Evolutionary conservation across 2,329 filamentous ascomycete species (phyloP), one percentile per base, ranked within the genome.

Genomic region (Stagonosporopsis rhizophila): DNA sequence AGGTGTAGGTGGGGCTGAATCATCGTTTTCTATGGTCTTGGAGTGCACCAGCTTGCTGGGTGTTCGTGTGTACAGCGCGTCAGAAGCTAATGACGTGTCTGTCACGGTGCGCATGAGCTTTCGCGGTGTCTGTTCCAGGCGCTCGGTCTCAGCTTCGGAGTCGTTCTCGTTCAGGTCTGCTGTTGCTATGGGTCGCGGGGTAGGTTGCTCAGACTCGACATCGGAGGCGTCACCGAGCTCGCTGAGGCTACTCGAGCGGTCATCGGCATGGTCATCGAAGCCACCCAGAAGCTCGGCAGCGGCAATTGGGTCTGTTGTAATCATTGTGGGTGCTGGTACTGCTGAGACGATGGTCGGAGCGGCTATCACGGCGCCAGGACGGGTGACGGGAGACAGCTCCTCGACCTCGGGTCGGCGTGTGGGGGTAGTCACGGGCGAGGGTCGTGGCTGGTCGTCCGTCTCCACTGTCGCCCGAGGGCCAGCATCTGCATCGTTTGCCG

Each of bases 131-230:
- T 90, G 88, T 71, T 95, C 95, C 58, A 99, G 83, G 56, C 95
- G 88, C 78, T 97, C 93, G 1, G 94, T 98, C 78, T 97, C 94
- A 30, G 94, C 94, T 77, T 98, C 94, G 3, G 93, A 89, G 67
- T 90, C 87, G 52, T 84, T 83, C 48, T 88, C 85, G 28, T 89
- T 74, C 44, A 74, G 45, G 45, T 75, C 67, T 1, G 41, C 40
- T 34, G 54, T 46, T 40, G 64, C 64, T 23, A 55, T 45, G 22
- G 61, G 50, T 15, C 66, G 64, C 34, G 71, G 71, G n/a, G 70
- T 74, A 19, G 67, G 63, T 47, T 74, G 73, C 52, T 74, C 73
- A 17, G 72, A 76, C 30, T 74, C 69, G 27, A 84, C 89, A 61
- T 90, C 87, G 47, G 91, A 89, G 60, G 91, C 88, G 69, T 96